Evolutionary conservation across 306 rosid genomes (phyloP), one percentile per base, ranked within the genome.

Genomic region (Astragalus membranaceus): DNA sequence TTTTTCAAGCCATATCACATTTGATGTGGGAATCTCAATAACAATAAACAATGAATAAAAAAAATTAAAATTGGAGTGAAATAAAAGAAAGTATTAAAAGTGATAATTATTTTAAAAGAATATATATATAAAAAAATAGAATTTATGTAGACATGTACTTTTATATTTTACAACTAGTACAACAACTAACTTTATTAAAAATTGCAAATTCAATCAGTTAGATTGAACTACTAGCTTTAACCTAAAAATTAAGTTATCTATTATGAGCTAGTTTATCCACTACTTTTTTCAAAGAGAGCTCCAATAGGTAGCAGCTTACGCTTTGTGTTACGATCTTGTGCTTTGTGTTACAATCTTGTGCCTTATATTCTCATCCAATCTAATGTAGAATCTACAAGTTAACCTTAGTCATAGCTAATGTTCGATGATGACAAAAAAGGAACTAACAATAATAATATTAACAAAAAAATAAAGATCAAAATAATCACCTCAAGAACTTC

Each of bases 401-500:
- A 64, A 29, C 10, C 16, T 36, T 49, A n/a, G 12, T 64, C 48
- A 59, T 64, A 66, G 75, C 29, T 35, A 60, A 32, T 4, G 49
- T 52, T 73, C 42, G 30, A 73, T 56, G 74, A 54, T 26, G 71
- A 48, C 58, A 74, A 68, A 49, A 47, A 41, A 56, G 64, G 35
- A 53, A 50, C 37, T 26, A 26, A 26, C 2, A 26, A 26, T 26
- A 26, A 2, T 41, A 33, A 37, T 68, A 61, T 42, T 68, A 30
- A 75, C 15, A 35, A 52, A 63, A 73, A 73, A 75, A 16, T 14
- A 11, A 26, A 35, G 35, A 42, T 70, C 48, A 67, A 71, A n/a
- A 81, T 36, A 47, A 56, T 75, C 88, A 90, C 98, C 98, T 90
- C 98, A 39, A 93, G 85, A 87, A 90, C 92, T 73, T 93, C 98